Evolutionary conservation across 345 rosid genomes (phyloP).

Genomic region (Gossypium stocksii): DNA sequence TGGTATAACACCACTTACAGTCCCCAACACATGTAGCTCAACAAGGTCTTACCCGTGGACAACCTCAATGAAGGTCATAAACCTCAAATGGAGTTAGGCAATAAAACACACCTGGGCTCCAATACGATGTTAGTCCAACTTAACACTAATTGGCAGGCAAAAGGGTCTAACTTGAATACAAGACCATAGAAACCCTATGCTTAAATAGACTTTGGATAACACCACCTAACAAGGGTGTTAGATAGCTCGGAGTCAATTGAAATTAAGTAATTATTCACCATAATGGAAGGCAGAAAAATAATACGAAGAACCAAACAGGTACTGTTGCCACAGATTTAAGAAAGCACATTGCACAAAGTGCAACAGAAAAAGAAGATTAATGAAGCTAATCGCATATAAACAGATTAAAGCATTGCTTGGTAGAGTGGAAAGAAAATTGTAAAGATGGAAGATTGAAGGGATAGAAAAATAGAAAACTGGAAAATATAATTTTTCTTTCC

Average conservation of each 20-base stretch:
- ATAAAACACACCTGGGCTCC: background rate
- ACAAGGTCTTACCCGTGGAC: background rate
- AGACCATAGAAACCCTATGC: background rate
- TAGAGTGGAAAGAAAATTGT: too few species aligned
- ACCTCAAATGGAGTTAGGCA: background rate
- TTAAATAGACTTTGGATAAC: background rate
- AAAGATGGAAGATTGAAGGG: too few species aligned
- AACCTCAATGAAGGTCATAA: background rate
- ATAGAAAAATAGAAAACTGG: too few species aligned
- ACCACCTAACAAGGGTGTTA: background rate
- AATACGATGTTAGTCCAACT: background rate
- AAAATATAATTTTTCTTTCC: too few species aligned
- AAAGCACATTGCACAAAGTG: background rate
- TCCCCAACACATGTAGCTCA: background rate
- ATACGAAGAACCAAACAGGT: background rate
- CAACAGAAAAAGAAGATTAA: background rate
- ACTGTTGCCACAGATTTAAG: background rate
- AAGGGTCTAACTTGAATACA: background rate
- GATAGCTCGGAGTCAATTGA: background rate
- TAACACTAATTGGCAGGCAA: background rate
- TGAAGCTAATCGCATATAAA: background rate
- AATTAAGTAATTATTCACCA: background rate
- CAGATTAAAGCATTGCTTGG: too few species aligned
- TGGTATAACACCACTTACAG: background rate
- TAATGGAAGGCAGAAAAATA: background rate